Conservation (phyloP, 257 asterid genomes). For the Anisodus tanguticus region DNA sequence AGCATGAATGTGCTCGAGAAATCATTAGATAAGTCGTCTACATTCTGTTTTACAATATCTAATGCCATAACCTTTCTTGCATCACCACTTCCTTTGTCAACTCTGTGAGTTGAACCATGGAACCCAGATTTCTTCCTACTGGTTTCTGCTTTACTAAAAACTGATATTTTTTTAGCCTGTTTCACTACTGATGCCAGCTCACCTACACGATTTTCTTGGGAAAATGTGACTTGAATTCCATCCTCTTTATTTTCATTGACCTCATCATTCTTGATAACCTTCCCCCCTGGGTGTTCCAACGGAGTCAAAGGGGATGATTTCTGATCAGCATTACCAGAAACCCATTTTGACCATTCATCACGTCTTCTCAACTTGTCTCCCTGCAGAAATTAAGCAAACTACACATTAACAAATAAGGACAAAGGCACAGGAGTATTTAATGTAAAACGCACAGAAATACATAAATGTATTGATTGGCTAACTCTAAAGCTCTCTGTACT, state of each 20-base stretch:
- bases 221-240: constrained; percentile 35
- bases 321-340: constrained; percentile 46
- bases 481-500: constrained; percentile 10
- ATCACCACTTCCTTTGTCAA: constrained; percentile 30
- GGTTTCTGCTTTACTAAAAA: constrained; percentile 38
- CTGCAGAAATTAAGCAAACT: constrained; percentile 46
- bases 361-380: constrained; percentile 87
- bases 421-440: constrained; percentile 27
- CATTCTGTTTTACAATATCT: constrained; percentile 37
- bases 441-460: constrained; percentile 1
- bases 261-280: constrained; percentile 38
- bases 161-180: constrained; percentile 33
- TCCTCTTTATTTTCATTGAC: constrained; percentile 46
- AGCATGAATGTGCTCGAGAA: constrained; percentile 73
- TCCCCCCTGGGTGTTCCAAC: constrained; percentile 35
- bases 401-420: constrained; percentile 30
- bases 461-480: background rate
- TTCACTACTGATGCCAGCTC: constrained; percentile 37
- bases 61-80: constrained; percentile 39
- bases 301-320: constrained; percentile 44
- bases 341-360: constrained; percentile 81
- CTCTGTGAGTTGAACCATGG: constrained; percentile 34
- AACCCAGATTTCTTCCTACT: constrained; percentile 34
- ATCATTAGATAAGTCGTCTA: constrained; percentile 61
- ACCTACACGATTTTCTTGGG: constrained; percentile 41